Percentiles rank a stretch among this genome's conserved stretches.
Evolutionary conservation across 164 flowering plant species (phyloP).

Genomic region (Vitis rupestris): DNA sequence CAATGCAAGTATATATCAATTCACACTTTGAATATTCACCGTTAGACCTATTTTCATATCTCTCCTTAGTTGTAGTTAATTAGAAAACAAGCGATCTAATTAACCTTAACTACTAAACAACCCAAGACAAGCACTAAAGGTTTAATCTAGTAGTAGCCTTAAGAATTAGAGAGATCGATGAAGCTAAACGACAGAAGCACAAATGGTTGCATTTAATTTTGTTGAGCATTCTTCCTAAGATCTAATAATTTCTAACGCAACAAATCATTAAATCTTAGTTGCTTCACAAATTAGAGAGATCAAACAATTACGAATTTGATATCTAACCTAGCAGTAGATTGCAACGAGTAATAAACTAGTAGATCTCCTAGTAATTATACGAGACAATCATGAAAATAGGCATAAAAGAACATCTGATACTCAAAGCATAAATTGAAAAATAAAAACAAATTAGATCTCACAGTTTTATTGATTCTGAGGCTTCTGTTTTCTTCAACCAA

Average conservation of each 20-base stretch:
- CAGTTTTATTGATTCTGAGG: slow-evolving; percentile 7
- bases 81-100: too few relatives aligned
- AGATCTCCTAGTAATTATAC: slow-evolving; percentile 7
- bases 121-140: too few relatives aligned
- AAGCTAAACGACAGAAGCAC: background rate
- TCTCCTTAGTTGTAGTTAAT: too few relatives aligned
- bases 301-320: background rate
- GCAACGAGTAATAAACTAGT: background rate
- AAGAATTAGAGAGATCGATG: background rate
- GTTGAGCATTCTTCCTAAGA: background rate
- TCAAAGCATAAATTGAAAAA: slow-evolving; percentile 3
- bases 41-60: too few relatives aligned
- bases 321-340: background rate
- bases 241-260: background rate
- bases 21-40: too few relatives aligned
- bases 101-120: too few relatives aligned
- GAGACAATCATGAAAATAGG: slow-evolving; percentile 8
- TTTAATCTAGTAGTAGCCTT: too few relatives aligned
- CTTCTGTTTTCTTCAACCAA: slow-evolving; percentile 7
- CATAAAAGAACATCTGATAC: background rate
- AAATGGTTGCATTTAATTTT: too few relatives aligned
- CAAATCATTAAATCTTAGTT: background rate
- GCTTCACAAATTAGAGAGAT: background rate
- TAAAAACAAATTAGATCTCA: slow-evolving; percentile 11
- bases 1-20: too few relatives aligned